Percentiles rank a stretch among this genome's conserved stretches.
Conservation (phyloP, 2,329 filamentous ascomycete species). For the Didymella arachidicola region DNA sequence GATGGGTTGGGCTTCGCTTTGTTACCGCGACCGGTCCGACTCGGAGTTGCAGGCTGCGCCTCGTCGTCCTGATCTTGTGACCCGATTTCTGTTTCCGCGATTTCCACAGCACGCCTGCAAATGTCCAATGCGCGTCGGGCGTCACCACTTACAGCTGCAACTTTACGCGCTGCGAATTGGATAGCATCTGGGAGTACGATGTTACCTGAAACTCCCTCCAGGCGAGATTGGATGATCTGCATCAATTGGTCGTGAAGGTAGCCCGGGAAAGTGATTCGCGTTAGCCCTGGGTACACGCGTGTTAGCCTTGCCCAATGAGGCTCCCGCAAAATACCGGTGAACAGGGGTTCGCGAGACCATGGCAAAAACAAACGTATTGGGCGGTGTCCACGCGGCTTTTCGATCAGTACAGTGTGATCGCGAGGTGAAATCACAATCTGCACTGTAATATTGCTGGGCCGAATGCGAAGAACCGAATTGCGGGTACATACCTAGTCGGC, state of each 20-base stretch:
- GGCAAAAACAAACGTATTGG: conserved; percentile 26
- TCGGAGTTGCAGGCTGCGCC: conserved; percentile 66
- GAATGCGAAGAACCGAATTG: conserved; percentile 6
- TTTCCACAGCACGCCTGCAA: conserved; percentile 91
- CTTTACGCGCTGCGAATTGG: conserved; percentile 95
- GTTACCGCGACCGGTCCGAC: conserved; percentile 59
- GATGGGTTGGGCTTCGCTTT: conserved; percentile 37
- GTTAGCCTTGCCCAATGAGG: conserved; percentile 42
- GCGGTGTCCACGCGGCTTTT: conserved; percentile 27
- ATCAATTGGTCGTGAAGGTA: conserved; percentile 98
- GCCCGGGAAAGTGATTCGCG: conserved; percentile 93
- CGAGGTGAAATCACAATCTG: conserved; percentile 10
- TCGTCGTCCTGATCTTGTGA: conserved; percentile 43
- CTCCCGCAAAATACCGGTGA: conserved; percentile 22
- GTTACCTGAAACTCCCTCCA: conserved; percentile 85
- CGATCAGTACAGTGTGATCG: conserved; percentile 29
- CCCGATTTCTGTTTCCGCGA: conserved; percentile 78
- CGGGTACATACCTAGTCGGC: conserved; percentile 62
- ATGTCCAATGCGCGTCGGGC: conserved; percentile 93
- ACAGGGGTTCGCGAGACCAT: conserved; percentile 27
- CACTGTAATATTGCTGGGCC: conserved; percentile 16
- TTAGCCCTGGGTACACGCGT: conserved; percentile 65
- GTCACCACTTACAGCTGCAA: conserved; percentile 94
- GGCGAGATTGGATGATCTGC: conserved; percentile 94
- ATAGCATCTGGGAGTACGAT: conserved; percentile 93